Evolutionary conservation across 805 yeast genomes (phyloP).

Genomic region (Yarrowia keelungensis): DNA sequence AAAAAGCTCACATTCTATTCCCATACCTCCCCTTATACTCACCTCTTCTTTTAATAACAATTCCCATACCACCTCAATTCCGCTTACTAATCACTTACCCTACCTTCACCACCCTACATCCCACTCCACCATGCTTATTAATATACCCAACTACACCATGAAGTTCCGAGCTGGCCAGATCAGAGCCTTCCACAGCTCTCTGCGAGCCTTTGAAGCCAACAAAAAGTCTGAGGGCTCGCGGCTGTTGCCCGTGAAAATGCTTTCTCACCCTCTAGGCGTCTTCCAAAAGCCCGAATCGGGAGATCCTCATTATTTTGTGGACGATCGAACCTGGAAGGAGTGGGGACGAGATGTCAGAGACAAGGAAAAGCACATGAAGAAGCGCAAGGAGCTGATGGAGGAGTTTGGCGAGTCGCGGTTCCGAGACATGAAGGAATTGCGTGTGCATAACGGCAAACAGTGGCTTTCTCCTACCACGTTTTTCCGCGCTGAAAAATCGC

Average conservation of each 20-base stretch:
- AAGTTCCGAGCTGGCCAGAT: conserved; percentile 20
- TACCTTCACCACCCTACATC: neutral
- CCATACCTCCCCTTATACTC: too few relatives aligned
- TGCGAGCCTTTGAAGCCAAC: conserved; percentile 21
- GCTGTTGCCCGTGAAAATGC: conserved; percentile 30
- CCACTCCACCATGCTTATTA: conserved; percentile 1
- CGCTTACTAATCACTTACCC: conserved; percentile 1
- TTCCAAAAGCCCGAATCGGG: conserved; percentile 31
- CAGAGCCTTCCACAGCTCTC: conserved; percentile 1
- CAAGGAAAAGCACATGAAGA: conserved; percentile 55
- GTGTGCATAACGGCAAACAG: conserved; percentile 82
- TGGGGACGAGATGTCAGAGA: conserved; percentile 58
- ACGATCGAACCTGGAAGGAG: conserved; percentile 51
- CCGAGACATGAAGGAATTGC: conserved; percentile 66
- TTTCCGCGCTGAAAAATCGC: conserved; percentile 73
- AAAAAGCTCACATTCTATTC: too few relatives aligned
- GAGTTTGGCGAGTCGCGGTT: conserved; percentile 74
- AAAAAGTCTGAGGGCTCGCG: conserved; percentile 36
- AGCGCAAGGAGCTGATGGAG: conserved; percentile 61
- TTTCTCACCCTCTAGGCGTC: conserved; percentile 28
- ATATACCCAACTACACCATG: neutral
- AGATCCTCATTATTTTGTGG: conserved; percentile 43
- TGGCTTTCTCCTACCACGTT: conserved; percentile 82
- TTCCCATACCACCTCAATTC: neutral
- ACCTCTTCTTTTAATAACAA: neutral